Evolutionary conservation across 1,284 basidiomycete genomes (phyloP).

Genomic region (Ceratobasidium sp.): DNA sequence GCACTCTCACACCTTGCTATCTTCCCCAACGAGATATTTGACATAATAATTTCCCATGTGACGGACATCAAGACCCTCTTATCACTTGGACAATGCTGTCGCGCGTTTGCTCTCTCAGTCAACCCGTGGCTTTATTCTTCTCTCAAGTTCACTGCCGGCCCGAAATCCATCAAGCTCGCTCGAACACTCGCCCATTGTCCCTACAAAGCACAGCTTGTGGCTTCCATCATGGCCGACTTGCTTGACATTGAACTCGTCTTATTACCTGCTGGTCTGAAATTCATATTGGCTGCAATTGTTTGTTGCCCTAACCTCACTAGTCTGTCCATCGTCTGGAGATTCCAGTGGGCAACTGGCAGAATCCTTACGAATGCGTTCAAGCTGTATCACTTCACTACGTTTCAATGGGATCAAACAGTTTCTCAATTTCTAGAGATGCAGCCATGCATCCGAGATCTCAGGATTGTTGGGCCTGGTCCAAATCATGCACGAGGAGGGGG

Average conservation of each 20-base stretch:
- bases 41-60: conserved; percentile 3
- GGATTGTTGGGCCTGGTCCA: conserved; percentile 4
- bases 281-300: conserved; percentile 5
- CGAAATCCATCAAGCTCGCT: conserved; percentile 8
- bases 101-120: conserved; percentile 11
- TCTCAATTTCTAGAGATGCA: conserved; percentile 20
- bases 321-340: conserved; percentile 21
- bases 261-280: conserved; percentile 15
- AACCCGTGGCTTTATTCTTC: conserved; percentile 4
- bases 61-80: neutral
- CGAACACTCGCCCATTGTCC: neutral
- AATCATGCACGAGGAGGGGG: neutral
- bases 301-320: conserved; percentile 24
- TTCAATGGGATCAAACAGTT: conserved; percentile 21
- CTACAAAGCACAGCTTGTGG: neutral
- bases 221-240: neutral
- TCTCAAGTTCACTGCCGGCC: neutral
- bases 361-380: conserved; percentile 8
- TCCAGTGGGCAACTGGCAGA: conserved; percentile 4
- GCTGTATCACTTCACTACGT: conserved; percentile 21
- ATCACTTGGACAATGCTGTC: neutral
- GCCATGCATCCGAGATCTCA: conserved; percentile 1
- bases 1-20: neutral
- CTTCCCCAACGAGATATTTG: conserved; percentile 12
- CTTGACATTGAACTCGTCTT: conserved; percentile 5